phyloP scores from a whole-genome alignment of 306 rosid species.

The Coriaria nepalensis region DNA sequence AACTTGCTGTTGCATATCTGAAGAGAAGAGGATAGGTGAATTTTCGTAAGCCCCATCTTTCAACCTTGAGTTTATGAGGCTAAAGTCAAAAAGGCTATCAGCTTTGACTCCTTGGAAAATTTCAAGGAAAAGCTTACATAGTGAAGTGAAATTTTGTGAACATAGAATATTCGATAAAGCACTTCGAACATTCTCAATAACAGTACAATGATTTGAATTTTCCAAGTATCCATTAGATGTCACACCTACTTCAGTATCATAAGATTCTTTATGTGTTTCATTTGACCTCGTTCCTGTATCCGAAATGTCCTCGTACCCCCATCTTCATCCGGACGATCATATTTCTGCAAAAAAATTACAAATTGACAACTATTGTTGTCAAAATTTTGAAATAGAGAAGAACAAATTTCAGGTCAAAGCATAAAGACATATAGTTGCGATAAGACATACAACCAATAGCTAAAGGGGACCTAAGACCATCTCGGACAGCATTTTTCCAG shows the following conservation, averaged over 20 bases:
- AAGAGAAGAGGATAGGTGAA: conserved; percentile 59
- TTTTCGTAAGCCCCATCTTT: conserved; percentile 56
- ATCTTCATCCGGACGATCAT: conserved; percentile 28
- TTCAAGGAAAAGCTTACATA: conserved; percentile 50
- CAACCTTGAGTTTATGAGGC: conserved; percentile 57
- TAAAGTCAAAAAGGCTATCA: conserved; percentile 56
- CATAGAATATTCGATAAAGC: conserved; percentile 39
- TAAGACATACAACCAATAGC: conserved; percentile 13
- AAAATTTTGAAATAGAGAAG: conserved; percentile 1
- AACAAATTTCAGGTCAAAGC: too few relatives aligned
- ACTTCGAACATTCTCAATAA: conserved; percentile 39
- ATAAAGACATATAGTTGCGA: too few relatives aligned
- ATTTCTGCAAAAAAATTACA: conserved; percentile 33
- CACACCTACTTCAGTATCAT: conserved; percentile 23
- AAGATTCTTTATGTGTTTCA: conserved; percentile 30
- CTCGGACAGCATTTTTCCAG: conserved; percentile 46
- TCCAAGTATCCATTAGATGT: conserved; percentile 32
- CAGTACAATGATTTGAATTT: conserved; percentile 22
- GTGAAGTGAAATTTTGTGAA: conserved; percentile 58
- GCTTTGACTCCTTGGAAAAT: conserved; percentile 63
- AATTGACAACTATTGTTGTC: conserved; percentile 8
- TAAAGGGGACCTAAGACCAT: conserved; percentile 33
- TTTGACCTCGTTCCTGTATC: conserved; percentile 19
- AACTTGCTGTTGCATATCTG: conserved; percentile 69
- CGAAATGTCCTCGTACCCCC: conserved; percentile 22